Percentiles rank a stretch among this genome's conserved stretches.
These are phyloP conservation scores for Psilocybe azurescens DNA, from an alignment of 768 basidiomycete genomes.

Conservation along the genomic window DNA sequence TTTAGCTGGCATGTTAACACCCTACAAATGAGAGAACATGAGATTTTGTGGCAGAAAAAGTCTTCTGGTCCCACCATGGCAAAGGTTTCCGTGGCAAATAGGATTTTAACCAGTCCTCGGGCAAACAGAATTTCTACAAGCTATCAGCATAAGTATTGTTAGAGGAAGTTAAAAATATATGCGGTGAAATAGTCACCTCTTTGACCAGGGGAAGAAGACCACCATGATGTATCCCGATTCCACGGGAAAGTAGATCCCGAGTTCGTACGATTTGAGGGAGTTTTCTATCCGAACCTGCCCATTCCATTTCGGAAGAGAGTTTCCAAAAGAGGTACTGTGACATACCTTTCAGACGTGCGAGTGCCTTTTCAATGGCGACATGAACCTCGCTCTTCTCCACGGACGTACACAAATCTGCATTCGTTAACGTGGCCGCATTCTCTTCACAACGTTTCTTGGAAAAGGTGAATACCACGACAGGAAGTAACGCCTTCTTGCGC, in stretches of 20 bases:
- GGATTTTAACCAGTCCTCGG: constrained; percentile 91
- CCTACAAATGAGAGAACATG: constrained; percentile 50
- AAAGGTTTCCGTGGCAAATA: constrained; percentile 99
- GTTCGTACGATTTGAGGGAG: constrained; percentile 93
- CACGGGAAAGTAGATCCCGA: constrained; percentile 86
- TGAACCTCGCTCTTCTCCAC: constrained; percentile 98
- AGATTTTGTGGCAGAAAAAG: background rate
- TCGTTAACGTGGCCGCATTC: constrained; percentile 88
- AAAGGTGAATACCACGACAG: constrained; percentile 96
- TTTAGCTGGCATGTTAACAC: constrained; percentile 99
- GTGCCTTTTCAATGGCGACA: constrained; percentile 89
- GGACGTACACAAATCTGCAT: constrained; percentile 85
- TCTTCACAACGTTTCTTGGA: constrained; percentile 98
- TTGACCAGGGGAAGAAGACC: constrained; percentile 96
- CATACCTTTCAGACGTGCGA: constrained; percentile 88
- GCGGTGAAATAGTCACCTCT: constrained; percentile 61
- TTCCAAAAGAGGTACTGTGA: constrained; percentile 5
- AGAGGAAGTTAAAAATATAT: background rate
- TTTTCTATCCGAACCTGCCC: constrained; percentile 84
- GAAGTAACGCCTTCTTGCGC: constrained; percentile 84
- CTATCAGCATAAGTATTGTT: constrained; percentile 42
- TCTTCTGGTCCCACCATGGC: constrained; percentile 79
- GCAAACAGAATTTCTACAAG: constrained; percentile 97
- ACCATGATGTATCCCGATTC: constrained; percentile 98
- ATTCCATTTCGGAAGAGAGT: constrained; percentile 5